Percentiles rank a stretch among this genome's conserved stretches.
Evolutionary conservation across 2,329 filamentous ascomycete species (phyloP).

Genomic region (Fusarium sp.): DNA sequence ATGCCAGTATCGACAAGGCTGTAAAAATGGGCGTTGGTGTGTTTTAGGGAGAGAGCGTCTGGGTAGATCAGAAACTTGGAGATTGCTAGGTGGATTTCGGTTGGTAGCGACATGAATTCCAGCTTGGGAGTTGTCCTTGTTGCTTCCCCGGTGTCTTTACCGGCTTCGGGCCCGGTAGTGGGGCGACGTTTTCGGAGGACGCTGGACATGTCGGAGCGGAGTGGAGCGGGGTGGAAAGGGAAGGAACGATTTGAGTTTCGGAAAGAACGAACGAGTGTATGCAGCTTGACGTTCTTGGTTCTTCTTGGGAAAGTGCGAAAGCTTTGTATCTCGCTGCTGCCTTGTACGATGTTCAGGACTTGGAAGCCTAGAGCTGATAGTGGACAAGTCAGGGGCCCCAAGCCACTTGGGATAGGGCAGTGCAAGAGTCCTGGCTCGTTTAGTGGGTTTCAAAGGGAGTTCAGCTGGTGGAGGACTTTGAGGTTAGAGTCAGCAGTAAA

Average conservation of each 20-base stretch:
- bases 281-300: neutral
- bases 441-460: slow-evolving; percentile 38
- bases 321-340: slow-evolving; percentile 46
- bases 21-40: slow-evolving; percentile 73
- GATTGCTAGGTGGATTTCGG: slow-evolving; percentile 75
- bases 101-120: slow-evolving; percentile 64
- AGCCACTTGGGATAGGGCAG: slow-evolving; percentile 31
- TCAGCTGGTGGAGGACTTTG: slow-evolving; percentile 14
- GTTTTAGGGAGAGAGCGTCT: slow-evolving; percentile 76
- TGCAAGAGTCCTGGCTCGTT: slow-evolving; percentile 19
- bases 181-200: slow-evolving; percentile 38
- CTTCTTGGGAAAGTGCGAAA: slow-evolving; percentile 6
- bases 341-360: slow-evolving; percentile 32
- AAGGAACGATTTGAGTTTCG: neutral
- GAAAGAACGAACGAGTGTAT: neutral
- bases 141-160: slow-evolving; percentile 5
- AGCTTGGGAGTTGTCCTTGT: neutral
- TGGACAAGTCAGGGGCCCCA: slow-evolving; percentile 35
- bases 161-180: slow-evolving; percentile 37
- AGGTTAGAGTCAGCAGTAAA: neutral
- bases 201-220: slow-evolving; percentile 33
- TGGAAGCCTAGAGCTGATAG: slow-evolving; percentile 21
- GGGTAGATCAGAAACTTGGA: slow-evolving; percentile 72
- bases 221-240: slow-evolving; percentile 2
- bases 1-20: slow-evolving; percentile 73